A percentile compares a stretch with the other conserved stretches of the same genome.
phyloP scores from a whole-genome alignment of 768 basidiomycete species.

The Agrocybe pediades region DNA sequence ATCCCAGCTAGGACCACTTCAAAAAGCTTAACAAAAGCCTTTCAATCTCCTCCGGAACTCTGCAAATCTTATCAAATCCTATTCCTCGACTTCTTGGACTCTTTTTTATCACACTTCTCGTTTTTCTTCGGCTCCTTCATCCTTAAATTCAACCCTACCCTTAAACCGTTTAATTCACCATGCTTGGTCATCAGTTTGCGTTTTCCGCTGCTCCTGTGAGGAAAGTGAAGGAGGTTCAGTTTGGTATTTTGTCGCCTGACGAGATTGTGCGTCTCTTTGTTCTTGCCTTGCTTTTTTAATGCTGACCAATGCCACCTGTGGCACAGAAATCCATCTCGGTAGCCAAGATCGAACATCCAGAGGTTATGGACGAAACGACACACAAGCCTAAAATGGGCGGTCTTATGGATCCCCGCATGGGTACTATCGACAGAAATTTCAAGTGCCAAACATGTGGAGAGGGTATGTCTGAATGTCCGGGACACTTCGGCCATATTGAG shows the following conservation, averaged over 20 bases:
- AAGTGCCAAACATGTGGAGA: slow-evolving; percentile 99
- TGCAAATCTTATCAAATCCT: slow-evolving; percentile 24
- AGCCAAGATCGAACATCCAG: slow-evolving; percentile 97
- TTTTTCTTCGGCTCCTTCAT: slow-evolving; percentile 11
- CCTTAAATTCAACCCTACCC: slow-evolving; percentile 13
- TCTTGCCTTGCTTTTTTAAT: not conserved
- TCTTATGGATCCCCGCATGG: slow-evolving; percentile 97
- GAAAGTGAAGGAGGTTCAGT: slow-evolving; percentile 97
- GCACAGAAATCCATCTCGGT: slow-evolving; percentile 96
- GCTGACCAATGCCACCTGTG: slow-evolving; percentile 20
- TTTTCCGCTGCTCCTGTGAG: slow-evolving; percentile 93
- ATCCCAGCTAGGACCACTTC: slow-evolving; percentile 27
- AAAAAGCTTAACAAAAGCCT: slow-evolving; percentile 30
- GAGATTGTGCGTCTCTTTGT: slow-evolving; percentile 78
- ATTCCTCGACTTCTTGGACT: slow-evolving; percentile 30
- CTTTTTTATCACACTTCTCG: slow-evolving; percentile 25
- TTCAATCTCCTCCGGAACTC: slow-evolving; percentile 27
- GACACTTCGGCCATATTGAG: slow-evolving; percentile 99
- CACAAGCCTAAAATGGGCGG: slow-evolving; percentile 92
- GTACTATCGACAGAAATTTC: slow-evolving; percentile 95
- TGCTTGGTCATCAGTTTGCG: slow-evolving; percentile 90
- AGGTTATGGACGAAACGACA: slow-evolving; percentile 95
- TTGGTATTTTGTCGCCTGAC: slow-evolving; percentile 97
- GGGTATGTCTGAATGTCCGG: slow-evolving; percentile 99
- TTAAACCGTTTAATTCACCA: slow-evolving; percentile 35